These are phyloP conservation scores for Byssoonygena ceratinophila DNA, from an alignment of 2,329 filamentous ascomycete species.

Conservation along the genomic window DNA sequence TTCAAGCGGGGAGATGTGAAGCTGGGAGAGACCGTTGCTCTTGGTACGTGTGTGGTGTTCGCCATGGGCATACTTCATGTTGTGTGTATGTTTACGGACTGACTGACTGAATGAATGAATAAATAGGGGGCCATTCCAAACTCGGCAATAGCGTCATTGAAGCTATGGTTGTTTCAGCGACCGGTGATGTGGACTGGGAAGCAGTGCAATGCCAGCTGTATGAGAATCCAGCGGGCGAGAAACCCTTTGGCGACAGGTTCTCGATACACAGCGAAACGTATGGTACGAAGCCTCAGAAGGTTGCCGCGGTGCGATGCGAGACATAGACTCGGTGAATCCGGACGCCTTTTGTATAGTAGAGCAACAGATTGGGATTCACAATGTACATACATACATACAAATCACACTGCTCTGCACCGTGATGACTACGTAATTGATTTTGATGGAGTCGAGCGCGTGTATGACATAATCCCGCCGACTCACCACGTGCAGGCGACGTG, in stretches of 20 bases:
- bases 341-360: neutral
- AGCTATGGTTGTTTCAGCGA: slow-evolving; percentile 10
- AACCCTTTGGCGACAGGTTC: slow-evolving; percentile 8
- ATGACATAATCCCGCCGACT: slow-evolving; percentile 6
- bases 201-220: slow-evolving; percentile 13
- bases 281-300: slow-evolving; percentile 5
- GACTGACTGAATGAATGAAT: no score
- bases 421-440: no score
- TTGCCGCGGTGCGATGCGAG: slow-evolving; percentile 8
- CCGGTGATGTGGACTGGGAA: neutral
- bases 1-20: slow-evolving; percentile 12
- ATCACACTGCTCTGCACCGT: no score
- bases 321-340: neutral
- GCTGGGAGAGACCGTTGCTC: slow-evolving; percentile 4
- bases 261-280: neutral
- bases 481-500: neutral
- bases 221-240: slow-evolving; percentile 8
- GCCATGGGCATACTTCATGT: neutral
- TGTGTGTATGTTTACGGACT: no score
- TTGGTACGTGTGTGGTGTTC: slow-evolving; percentile 1
- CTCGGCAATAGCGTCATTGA: slow-evolving; percentile 5
- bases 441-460: no score
- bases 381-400: neutral
- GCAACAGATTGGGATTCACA: no score
- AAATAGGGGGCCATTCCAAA: slow-evolving; percentile 4